A percentile compares a stretch with the other conserved stretches of the same genome.
Conservation (phyloP, 257 asterid genomes). For the Coffea eugenioides region DNA sequence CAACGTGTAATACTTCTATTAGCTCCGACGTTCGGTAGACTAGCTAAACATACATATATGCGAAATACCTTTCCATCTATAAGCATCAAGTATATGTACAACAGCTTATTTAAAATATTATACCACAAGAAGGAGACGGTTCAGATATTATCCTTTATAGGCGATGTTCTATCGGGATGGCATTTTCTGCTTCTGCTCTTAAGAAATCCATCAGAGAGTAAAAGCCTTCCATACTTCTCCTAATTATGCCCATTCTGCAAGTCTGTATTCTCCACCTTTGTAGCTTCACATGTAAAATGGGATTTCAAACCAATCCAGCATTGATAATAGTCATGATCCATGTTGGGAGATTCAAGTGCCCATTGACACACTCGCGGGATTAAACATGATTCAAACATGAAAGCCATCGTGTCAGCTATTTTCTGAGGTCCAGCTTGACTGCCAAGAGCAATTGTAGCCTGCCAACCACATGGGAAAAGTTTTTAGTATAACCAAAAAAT, state of each 20-base stretch:
- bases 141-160: neutral
- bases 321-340: constrained; percentile 82
- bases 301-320: constrained; percentile 98
- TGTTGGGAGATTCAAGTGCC: constrained; percentile 80
- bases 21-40: neutral
- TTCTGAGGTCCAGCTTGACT: constrained; percentile 67
- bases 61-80: too few relatives aligned
- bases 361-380: constrained; percentile 87
- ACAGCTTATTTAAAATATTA: neutral
- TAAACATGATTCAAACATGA: constrained; percentile 95
- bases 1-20: neutral
- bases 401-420: constrained; percentile 75
- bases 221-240: neutral
- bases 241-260: constrained; percentile 26
- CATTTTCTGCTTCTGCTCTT: neutral
- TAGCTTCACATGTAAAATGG: constrained; percentile 50
- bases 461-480: constrained; percentile 7
- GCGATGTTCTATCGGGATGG: neutral
- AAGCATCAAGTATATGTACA: neutral
- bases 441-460: constrained; percentile 78
- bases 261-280: constrained; percentile 18
- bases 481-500: constrained; percentile 2
- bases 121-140: neutral
- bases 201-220: constrained; percentile 3
- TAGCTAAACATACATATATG: neutral